Base-by-base conservation (phyloP, 768 basidiomycete genomes). In the Ramaria sp. region DNA sequence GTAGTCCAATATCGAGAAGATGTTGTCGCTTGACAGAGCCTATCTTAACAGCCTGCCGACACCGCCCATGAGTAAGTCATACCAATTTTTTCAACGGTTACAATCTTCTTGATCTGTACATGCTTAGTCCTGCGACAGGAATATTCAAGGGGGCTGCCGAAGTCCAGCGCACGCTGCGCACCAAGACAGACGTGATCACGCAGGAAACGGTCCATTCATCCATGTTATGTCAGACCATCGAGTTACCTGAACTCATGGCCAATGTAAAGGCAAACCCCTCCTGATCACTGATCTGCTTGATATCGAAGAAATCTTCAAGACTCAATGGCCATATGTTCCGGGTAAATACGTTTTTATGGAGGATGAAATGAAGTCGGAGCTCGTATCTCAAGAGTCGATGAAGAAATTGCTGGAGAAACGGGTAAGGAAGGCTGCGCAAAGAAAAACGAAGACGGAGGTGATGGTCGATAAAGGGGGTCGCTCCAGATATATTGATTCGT, bases 21-120 rank as follows among this genome's bases (percentile, higher is more conserved):
- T 79, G 13, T 64, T 87, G 30, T 77, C 77, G 3, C 61, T 86
- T 50, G 81, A 88, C 61, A 59, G 70, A 30, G 58, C 66, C 7
- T 85, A 88, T 58, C 57, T 85, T 7, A 61, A 62, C 38, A 69
- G 71, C 12, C 71, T 82, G 16, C 68, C 73, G 1, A 65, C 73
- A 10, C 82, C 85, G 78, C 82, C 25, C 84, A 88, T 58, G 66
- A 83, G 85, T 85, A 59, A 62, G 80, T 67, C n/a, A n/a, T 7
- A 30, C 5, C 20, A 52, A 16, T 3, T 32, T 34, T 25, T 50
- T 12, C 1, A 10, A 10, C n/a, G n/a, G 7, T 27, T n/a, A 24
- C 16, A 12, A 50, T n/a, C 2, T 1, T 44, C 51, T 41, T 10
- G 48, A 15, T 10, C 5, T 22, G 8, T n/a, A 41, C 18, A 41